These are phyloP conservation scores for Globisporangium parvum DNA, from an alignment of 352 stramenopile species.

Conservation along the genomic window DNA sequence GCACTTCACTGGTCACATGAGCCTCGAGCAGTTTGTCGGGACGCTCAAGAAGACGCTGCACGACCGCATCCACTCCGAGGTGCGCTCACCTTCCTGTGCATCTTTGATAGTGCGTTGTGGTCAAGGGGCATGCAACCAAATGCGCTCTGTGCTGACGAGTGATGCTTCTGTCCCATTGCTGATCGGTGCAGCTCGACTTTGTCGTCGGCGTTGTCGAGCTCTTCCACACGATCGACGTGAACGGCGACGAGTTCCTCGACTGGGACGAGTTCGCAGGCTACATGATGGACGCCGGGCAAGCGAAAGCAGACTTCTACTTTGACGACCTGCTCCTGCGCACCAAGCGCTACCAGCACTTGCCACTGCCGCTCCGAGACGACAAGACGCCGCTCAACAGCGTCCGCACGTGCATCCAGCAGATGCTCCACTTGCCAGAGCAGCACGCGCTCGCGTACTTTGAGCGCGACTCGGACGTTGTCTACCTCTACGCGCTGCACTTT, in stretches of 20 bases:
- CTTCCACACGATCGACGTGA: conserved; percentile 89
- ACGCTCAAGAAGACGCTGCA: conserved; percentile 67
- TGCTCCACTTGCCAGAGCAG: conserved; percentile 38
- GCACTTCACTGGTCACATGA: conserved; percentile 45
- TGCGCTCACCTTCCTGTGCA: conserved; percentile 2
- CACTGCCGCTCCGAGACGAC: conserved; percentile 6
- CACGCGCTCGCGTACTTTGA: conserved; percentile 71
- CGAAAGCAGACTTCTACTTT: conserved; percentile 47
- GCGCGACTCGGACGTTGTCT: conserved; percentile 54
- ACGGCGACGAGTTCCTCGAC: conserved; percentile 79
- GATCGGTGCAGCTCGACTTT: conserved; percentile 50
- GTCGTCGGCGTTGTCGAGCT: conserved; percentile 81
- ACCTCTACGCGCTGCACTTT: conserved; percentile 57
- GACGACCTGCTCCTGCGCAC: conserved; percentile 18
- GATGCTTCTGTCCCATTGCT: too few relatives aligned
- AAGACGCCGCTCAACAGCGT: conserved; percentile 37
- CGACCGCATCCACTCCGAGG: conserved; percentile 51
- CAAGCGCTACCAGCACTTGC: conserved; percentile 7
- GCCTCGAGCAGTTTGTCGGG: conserved; percentile 59
- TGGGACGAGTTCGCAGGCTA: conserved; percentile 89
- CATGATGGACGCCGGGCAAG: conserved; percentile 74
- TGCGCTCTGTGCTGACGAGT: too few relatives aligned
- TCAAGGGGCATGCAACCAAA: background rate
- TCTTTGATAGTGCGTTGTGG: background rate
- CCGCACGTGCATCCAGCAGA: conserved; percentile 41